Base-by-base conservation (phyloP, 2,329 filamentous ascomycete species). In the Monosporascus ibericus region DNA sequence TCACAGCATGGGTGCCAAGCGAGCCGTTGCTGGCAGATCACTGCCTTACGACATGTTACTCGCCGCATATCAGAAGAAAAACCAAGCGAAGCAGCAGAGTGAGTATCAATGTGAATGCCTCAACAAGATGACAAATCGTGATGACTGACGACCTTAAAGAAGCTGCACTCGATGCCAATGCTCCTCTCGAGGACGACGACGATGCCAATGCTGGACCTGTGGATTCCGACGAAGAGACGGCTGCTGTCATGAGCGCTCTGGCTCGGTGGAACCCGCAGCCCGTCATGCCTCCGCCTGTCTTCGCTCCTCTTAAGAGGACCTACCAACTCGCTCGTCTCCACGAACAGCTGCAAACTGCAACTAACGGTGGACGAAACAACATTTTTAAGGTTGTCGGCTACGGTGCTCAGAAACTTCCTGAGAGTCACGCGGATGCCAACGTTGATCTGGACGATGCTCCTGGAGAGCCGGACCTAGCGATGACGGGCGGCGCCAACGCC, bases 81-180 rank as follows among this genome's bases (percentile, higher is more conserved):
- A 99, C 64, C 94, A 97, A 70, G 94, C 94, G 22, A 95, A 96
- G 66, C 90, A 96, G 74, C 94, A 97, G 71, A 95, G 90, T 92
- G 78, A 73, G 86, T 80, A 44, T 48, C 42, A 17, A 24, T 44
- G 40, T 20, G 9, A 42, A 42, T 11, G 17, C 2, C 3, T 2
- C 17, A 40, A 40, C 38, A 14, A 18, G 18, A 18, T 49, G n/a
- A 18, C 36, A 24, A 25, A 47, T 36, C 18, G 34, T 55, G 17
- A 47, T 34, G 44, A 59, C 61, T 63, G 60, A 60, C 58, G 59
- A 53, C 52, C 50, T 52, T 67, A 63, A 68, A 94, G 90, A 96
- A 74, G 92, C 92, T 37, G 91, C 92, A 38, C 87, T 99, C 60
- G 92, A 97, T 68, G 92, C 94, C 52, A 95, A 95, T 68, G 92